Percentiles rank a stretch among this genome's conserved stretches.
phyloP scores from a whole-genome alignment of 495 filamentous ascomycete genomes.

The Hypoxylon fragiforme region DNA sequence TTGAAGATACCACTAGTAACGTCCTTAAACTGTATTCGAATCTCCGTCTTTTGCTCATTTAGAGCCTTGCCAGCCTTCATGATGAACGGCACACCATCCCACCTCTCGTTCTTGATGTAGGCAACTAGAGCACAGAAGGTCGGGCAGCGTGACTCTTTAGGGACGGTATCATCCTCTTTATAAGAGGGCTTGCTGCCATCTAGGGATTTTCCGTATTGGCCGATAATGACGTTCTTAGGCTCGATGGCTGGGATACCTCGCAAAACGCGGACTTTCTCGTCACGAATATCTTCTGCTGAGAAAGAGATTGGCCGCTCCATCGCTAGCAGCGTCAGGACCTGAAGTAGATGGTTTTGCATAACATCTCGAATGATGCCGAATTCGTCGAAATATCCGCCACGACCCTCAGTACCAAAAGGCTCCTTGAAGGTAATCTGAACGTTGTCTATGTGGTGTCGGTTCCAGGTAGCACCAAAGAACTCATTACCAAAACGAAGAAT shows the following conservation, averaged over 20 bases:
- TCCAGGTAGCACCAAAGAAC: constrained; percentile 99
- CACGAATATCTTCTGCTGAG: constrained; percentile 96
- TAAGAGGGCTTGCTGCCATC: constrained; percentile 97
- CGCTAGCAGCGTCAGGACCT: constrained; percentile 92
- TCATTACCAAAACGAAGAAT: constrained; percentile 98
- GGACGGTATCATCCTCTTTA: constrained; percentile 98
- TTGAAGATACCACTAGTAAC: constrained; percentile 99
- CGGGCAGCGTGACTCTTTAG: constrained; percentile 94
- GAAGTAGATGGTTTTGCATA: constrained; percentile 95
- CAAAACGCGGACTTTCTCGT: constrained; percentile 97
- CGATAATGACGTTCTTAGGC: constrained; percentile 99
- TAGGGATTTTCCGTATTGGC: constrained; percentile 94
- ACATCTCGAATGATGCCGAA: constrained; percentile 99
- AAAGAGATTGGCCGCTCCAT: constrained; percentile 99
- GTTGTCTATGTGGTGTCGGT: constrained; percentile 98
- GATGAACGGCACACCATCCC: constrained; percentile 99
- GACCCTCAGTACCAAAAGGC: constrained; percentile 98
- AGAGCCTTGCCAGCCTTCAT: constrained; percentile 98
- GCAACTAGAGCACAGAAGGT: constrained; percentile 97
- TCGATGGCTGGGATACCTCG: constrained; percentile 93
- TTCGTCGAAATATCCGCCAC: constrained; percentile 99
- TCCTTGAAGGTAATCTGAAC: constrained; percentile 99
- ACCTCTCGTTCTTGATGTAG: constrained; percentile 99
- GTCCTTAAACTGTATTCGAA: constrained; percentile 99
- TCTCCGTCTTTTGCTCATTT: constrained; percentile 99